Percentiles rank a stretch among this genome's conserved stretches.
Conservation (phyloP, 2,329 filamentous ascomycete genomes). For the Calycina marina region DNA sequence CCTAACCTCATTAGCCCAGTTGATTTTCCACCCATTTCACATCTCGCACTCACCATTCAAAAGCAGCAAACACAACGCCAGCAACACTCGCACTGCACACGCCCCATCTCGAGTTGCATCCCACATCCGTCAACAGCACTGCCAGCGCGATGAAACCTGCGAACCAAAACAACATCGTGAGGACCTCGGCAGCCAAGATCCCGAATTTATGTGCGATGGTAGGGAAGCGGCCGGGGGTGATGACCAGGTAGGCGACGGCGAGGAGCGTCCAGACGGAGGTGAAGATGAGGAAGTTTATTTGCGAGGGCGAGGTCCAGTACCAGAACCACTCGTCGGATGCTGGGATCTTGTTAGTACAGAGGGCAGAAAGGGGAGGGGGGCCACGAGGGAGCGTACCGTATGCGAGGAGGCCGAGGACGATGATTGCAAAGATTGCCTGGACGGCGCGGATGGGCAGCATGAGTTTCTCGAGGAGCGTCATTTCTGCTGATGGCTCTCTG, state of each 20-base stretch:
- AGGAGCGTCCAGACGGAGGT: slow-evolving; percentile 62
- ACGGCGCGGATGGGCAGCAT: slow-evolving; percentile 1
- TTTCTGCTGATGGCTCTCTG: too few species aligned
- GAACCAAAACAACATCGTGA: slow-evolving; percentile 85
- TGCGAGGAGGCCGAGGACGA: slow-evolving; percentile 60
- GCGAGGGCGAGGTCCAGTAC: slow-evolving; percentile 29
- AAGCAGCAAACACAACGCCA: slow-evolving; percentile 30
- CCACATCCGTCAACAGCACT: slow-evolving; percentile 41
- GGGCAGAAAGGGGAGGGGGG: slow-evolving; percentile 1
- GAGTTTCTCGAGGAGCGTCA: not conserved
- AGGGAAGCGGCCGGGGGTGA: slow-evolving; percentile 49
- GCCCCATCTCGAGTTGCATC: slow-evolving; percentile 31
- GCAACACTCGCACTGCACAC: slow-evolving; percentile 21
- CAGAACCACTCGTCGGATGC: not conserved
- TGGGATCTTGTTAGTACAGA: not conserved
- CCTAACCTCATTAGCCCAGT: not conserved
- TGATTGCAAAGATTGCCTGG: slow-evolving; percentile 51
- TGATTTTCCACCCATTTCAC: not conserved
- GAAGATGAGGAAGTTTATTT: slow-evolving; percentile 70
- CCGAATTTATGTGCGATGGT: slow-evolving; percentile 47
- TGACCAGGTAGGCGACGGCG: slow-evolving; percentile 52
- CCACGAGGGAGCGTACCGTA: slow-evolving; percentile 40
- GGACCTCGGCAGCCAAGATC: slow-evolving; percentile 49
- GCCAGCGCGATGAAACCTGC: slow-evolving; percentile 69
- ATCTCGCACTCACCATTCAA: slow-evolving; percentile 28